phyloP scores from a whole-genome alignment of 169 alveolate species.

The Eimeria praecox region DNA sequence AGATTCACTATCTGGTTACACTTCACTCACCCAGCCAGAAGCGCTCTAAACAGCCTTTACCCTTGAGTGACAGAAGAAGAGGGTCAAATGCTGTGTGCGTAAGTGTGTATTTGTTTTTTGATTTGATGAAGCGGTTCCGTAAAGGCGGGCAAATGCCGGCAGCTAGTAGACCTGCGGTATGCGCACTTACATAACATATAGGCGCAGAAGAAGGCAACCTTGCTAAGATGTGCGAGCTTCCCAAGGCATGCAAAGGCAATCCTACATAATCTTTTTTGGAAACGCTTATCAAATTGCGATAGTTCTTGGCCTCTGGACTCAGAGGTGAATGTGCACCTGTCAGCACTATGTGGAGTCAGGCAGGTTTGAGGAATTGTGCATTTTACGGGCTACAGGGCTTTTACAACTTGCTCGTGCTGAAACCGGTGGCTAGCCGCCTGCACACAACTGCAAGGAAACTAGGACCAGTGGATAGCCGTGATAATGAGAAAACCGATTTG shows the following conservation, averaged over 20 bases:
- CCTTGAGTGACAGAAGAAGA: background rate
- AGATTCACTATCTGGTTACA: background rate
- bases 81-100: background rate
- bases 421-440: background rate
- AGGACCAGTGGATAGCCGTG: background rate
- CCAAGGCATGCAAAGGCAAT: background rate
- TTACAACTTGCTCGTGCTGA: background rate
- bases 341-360: background rate
- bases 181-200: background rate
- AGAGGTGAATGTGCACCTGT: constrained; percentile 3
- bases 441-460: background rate
- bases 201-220: background rate
- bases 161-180: background rate
- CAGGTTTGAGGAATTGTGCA: background rate
- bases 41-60: background rate
- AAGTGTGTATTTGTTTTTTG: background rate
- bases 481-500: background rate
- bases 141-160: background rate
- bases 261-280: background rate
- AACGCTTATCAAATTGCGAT: background rate
- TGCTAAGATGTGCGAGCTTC: background rate
- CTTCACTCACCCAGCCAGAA: background rate
- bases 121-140: background rate
- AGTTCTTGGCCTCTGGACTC: constrained; percentile 33
- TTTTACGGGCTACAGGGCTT: background rate